phyloP scores from a whole-genome alignment of 192 early-diverging fungal species.

The Podila epigama region DNA sequence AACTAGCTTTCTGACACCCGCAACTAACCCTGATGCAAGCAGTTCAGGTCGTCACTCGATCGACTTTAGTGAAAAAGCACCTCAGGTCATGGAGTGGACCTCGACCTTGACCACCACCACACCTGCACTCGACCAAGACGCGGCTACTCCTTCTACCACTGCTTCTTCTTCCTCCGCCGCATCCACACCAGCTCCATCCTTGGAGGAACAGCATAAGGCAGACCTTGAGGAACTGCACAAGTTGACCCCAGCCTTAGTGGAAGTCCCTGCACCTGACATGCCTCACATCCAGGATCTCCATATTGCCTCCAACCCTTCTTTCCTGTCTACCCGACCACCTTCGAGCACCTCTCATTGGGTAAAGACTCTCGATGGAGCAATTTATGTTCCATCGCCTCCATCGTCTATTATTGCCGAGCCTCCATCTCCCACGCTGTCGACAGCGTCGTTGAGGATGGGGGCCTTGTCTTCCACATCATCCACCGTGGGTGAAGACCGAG shows the following conservation, averaged over 20 bases:
- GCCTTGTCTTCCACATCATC: constrained; percentile 38
- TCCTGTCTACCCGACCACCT: constrained; percentile 33
- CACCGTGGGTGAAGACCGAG: constrained; percentile 29
- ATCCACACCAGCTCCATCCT: too few relatives aligned
- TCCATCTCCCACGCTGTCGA: constrained; percentile 48
- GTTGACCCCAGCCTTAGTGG: constrained; percentile 31
- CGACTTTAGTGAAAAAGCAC: constrained; percentile 42
- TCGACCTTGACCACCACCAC: constrained; percentile 21
- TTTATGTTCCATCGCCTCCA: constrained; percentile 34
- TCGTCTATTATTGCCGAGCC: constrained; percentile 50
- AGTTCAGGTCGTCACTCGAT: constrained; percentile 29
- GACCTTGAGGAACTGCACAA: constrained; percentile 40
- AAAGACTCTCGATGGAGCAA: constrained; percentile 20
- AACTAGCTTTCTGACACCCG: constrained; percentile 42
- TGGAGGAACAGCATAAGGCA: constrained; percentile 8
- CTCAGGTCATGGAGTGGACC: constrained; percentile 51
- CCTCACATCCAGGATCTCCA: constrained; percentile 16
- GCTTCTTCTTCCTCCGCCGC: constrained; percentile 4
- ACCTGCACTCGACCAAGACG: constrained; percentile 11
- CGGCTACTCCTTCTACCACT: constrained; percentile 9
- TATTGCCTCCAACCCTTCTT: constrained; percentile 30
- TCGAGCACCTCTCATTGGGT: constrained; percentile 34
- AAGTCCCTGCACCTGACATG: constrained; percentile 38
- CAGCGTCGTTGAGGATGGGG: constrained; percentile 36
- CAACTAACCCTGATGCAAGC: constrained; percentile 28